These are phyloP conservation scores for Saccharomyces paradoxus DNA, from an alignment of 805 yeast genomes.

Conservation along the genomic window DNA sequence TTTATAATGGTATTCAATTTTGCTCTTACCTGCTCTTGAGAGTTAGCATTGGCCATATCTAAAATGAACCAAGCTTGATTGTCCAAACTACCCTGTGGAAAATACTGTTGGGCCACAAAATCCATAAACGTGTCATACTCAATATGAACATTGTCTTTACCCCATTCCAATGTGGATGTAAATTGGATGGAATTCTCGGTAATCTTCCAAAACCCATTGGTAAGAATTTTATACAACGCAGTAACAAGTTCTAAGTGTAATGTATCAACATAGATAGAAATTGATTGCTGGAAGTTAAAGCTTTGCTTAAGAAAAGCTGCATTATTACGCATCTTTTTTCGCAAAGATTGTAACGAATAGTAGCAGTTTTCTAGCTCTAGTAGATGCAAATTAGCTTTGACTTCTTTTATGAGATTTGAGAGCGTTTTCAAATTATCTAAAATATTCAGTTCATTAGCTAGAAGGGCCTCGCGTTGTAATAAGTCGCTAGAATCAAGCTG, in stretches of 20 bases:
- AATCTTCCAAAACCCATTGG: conserved; percentile 21
- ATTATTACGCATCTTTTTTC: conserved; percentile 16
- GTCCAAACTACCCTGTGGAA: conserved; percentile 13
- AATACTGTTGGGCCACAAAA: conserved; percentile 13
- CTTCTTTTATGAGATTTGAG: conserved; percentile 20
- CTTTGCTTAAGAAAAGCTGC: conserved; percentile 13
- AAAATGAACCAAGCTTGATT: conserved; percentile 21
- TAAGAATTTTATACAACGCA: conserved; percentile 11
- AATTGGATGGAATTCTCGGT: conserved; percentile 11
- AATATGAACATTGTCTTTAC: conserved; percentile 9
- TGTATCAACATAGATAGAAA: conserved; percentile 19
- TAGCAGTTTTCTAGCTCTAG: conserved; percentile 29
- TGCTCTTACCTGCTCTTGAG: conserved; percentile 16
- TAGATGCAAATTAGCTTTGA: conserved; percentile 22
- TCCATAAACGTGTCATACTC: conserved; percentile 14
- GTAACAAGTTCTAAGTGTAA: conserved; percentile 20
- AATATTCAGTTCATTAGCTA: conserved; percentile 17
- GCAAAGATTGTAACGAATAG: conserved; percentile 22
- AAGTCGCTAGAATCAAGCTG: background rate
- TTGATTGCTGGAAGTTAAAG: conserved; percentile 24
- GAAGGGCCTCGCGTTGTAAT: conserved; percentile 12
- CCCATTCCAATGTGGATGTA: conserved; percentile 3
- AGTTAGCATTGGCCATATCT: conserved; percentile 16
- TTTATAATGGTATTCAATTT: conserved; percentile 10
- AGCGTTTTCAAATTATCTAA: conserved; percentile 14